These are phyloP conservation scores for Novymonas esmeraldas DNA, from an alignment of 208 protist species.

Conservation along the genomic window DNA sequence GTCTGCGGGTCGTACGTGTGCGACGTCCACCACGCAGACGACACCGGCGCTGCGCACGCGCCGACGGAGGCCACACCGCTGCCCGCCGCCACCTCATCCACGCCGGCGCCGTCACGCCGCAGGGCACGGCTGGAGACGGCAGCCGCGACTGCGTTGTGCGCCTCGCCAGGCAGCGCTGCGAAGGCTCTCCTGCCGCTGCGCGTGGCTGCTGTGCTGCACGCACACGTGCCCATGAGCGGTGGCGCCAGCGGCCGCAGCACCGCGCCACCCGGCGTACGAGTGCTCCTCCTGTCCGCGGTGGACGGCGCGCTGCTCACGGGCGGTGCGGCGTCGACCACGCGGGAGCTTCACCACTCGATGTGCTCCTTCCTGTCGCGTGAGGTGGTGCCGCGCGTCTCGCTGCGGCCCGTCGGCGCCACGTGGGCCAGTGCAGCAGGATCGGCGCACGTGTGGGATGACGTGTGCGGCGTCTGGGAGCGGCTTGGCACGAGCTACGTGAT, in stretches of 20 bases:
- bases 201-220: conserved; percentile 55
- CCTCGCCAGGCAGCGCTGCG: background rate
- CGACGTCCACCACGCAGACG: background rate
- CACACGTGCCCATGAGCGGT: conserved; percentile 38
- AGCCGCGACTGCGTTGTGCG: background rate
- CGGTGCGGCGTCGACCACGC: background rate
- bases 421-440: conserved; percentile 4
- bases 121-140: background rate
- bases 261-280: background rate
- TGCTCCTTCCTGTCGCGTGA: conserved; percentile 18
- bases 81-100: background rate
- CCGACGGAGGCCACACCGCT: background rate
- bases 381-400: conserved; percentile 37
- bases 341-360: conserved; percentile 21
- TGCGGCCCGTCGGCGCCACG: conserved; percentile 13
- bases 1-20: conserved; percentile 28
- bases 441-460: conserved; percentile 9
- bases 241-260: background rate
- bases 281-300: conserved; percentile 15
- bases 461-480: conserved; percentile 3
- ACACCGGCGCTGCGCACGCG: background rate
- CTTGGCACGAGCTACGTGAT: conserved; percentile 42
- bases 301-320: conserved; percentile 16
- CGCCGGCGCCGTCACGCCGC: background rate
- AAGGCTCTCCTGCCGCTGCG: conserved; percentile 26